Base-by-base conservation (phyloP, 2,329 filamentous ascomycete genomes). In the Penicillium polonicum region DNA sequence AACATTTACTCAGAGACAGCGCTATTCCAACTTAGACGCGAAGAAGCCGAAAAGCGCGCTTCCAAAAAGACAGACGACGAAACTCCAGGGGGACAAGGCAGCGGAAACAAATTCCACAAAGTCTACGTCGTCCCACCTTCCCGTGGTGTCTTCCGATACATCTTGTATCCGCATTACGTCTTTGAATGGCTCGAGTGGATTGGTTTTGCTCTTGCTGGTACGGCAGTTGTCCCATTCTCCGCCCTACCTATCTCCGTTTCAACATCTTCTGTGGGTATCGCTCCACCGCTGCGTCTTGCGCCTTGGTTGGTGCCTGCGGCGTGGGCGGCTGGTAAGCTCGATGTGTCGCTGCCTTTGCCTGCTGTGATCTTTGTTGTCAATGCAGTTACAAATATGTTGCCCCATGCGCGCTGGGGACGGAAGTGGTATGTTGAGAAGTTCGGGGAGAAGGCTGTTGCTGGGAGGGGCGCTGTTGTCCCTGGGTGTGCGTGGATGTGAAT, bases 151-250 rank as follows among this genome's bases (percentile, higher is more conserved):
- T 99, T 97, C 76, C 81, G 83, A 64, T 88, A 87, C 68, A 84
- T 96, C 70, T 82, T 97, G 58, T 96, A 88, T 74, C 92, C 94
- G 64, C 94, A 99, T 74, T 99, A 97, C 74, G 81, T 96, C n/a
- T 89, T 88, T 71, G 94, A 99, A 78, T 99, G 94, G 94, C 73
- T 96, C 52, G 94, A 99, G 80, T 99, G 94, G 94, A 74, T 83
- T 4, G 94, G 94, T 0, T 99, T 92, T 74, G 92, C 88, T 80
- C 83, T 96, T 29, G 70, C 76, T 12, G 78, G 75, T 10, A 72
- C 72, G 0, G 66, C 72, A 0, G 70, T 78, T 15, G 71, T 68
- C 9, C 68, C 73, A n/a, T 44, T 61, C 48, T 59, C 31, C 41
- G 61, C 21, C 12, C 60, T 52, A 25, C 55, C 42, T 29, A 17